Base-by-base conservation (phyloP, 306 rosid species). In the Fagus crenata region DNA sequence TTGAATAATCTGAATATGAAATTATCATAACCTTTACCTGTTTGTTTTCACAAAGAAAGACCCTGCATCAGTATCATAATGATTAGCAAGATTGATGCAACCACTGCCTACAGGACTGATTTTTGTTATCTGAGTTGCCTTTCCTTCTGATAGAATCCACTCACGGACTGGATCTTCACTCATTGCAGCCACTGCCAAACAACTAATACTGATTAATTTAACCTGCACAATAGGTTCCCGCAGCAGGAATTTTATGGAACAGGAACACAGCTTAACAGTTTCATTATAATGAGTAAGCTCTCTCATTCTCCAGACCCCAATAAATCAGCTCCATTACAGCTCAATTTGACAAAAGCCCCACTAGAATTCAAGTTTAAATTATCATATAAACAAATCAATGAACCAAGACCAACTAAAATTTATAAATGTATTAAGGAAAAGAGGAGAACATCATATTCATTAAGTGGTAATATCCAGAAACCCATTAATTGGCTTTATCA, bases 1-100 rank as follows among this genome's bases (percentile, higher is more conserved):
- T 65, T 32, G 35, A 56, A 78, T 32, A 12, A 53, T 64, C 56
- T 12, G 53, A 69, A 63, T 67, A 75, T 54, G 46, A 31, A 74
- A 80, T 77, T 49, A 22, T 55, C 6, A 67, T 22, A 75, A 15
- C 8, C 28, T 75, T 22, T 82, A 94, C 98, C 97, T 89, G 89
- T 94, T 94, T 75, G 93, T 92, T 86, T 94, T 92, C n/a, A 92
- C 98, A 82, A 92, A 94, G 86, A 92, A 92, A 49, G 93, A 89
- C 74, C 87, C 95, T 11, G 87, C 84, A 76, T 92, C 96, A 15
- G 97, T 92, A 80, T 90, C 95, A 70, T 92, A 89, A 75, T 95
- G 93, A 83, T 28, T 85, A 22, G 96, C 97, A 6, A 81, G 86
- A 83, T 90, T 94, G 77, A 94, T 94, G 85, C 98, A 94, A 43